Base-by-base conservation (phyloP, 2,329 filamentous ascomycete genomes). In the Penicillium hesseltinei region DNA sequence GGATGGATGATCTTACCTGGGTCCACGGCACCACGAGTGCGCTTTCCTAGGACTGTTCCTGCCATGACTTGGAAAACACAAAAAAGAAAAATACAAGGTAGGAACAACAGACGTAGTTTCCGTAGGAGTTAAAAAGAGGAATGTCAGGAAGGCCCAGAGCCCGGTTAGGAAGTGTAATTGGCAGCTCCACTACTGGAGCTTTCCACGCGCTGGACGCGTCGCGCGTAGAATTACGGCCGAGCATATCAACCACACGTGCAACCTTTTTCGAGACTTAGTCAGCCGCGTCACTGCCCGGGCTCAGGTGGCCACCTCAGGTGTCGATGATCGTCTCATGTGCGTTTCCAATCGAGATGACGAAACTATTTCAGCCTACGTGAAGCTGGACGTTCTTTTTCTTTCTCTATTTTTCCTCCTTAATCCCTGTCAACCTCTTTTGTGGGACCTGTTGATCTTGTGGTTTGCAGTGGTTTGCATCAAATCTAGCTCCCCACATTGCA, bases 31-130 rank as follows among this genome's bases (percentile, higher is more conserved):
- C 27, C 21, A 54, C 77, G 76, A 64, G 71, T 70, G 66, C 78
- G 74, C 72, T 80, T 80, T 62, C 78, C 77, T 57, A 80, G 65
- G 51, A 74, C 66, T 55, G 71, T 69, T 57, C 71, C 69, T 66
- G 75, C 70, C 76, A 78, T 78, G 58, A 63, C 60, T 45, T 53
- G 45, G 45, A 58, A 36, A 5, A 31, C 8, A 42, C n/a, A 71
- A 66, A 64, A 66, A 6, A 33, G 40, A 23, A 71, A 66, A 63
- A 66, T 4, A 23, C 31, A 60, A 61, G 39, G 35, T 35, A 39
- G 35, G 23, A 51, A 29, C 38, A 43, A 53, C 13, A 15, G 19
- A 40, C 15, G 39, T 15, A 44, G n/a, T 49, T 56, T 44, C 53
- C 38, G 21, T 35, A n/a, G 39, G 23, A 36, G 31, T 29, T 45